Evolutionary conservation across 2,329 filamentous ascomycete genomes (phyloP).

Genomic region (Fusarium mundagurra): DNA sequence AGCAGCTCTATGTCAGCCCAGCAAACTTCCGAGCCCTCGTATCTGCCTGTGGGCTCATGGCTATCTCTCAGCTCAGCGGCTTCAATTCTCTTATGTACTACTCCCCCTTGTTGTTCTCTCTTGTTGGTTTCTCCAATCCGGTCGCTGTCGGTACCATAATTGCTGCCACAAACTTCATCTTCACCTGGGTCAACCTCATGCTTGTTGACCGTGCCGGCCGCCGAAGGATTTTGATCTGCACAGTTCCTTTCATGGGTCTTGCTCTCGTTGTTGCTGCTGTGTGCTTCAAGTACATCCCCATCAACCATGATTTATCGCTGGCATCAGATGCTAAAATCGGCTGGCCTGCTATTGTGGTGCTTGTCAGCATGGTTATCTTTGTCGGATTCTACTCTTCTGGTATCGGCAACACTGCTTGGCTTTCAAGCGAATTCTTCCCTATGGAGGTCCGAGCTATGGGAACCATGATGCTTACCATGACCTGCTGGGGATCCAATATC

Average conservation of each 20-base stretch:
- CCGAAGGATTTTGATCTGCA: conserved; percentile 54
- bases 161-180: conserved; percentile 59
- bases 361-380: conserved; percentile 47
- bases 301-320: conserved; percentile 54
- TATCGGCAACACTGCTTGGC: conserved; percentile 59
- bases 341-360: conserved; percentile 54
- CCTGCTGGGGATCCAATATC: conserved; percentile 58
- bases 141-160: conserved; percentile 57
- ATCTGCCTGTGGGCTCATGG: conserved; percentile 61
- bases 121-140: conserved; percentile 61
- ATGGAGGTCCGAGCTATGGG: conserved; percentile 59
- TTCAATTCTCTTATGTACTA: conserved; percentile 65
- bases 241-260: conserved; percentile 56
- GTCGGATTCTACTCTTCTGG: conserved; percentile 53
- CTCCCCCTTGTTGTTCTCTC: conserved; percentile 58
- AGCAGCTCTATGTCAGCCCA: conserved; percentile 56
- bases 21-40: conserved; percentile 57
- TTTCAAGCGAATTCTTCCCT: conserved; percentile 57
- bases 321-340: conserved; percentile 43
- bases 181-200: conserved; percentile 59
- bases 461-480: conserved; percentile 60
- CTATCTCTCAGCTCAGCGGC: conserved; percentile 60
- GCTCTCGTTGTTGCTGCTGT: conserved; percentile 55
- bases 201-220: conserved; percentile 58
- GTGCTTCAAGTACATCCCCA: conserved; percentile 53